Evolutionary conservation across 1,284 basidiomycete species (phyloP), one percentile per base, ranked within the genome.

Genomic region (Boletus calvinii): DNA sequence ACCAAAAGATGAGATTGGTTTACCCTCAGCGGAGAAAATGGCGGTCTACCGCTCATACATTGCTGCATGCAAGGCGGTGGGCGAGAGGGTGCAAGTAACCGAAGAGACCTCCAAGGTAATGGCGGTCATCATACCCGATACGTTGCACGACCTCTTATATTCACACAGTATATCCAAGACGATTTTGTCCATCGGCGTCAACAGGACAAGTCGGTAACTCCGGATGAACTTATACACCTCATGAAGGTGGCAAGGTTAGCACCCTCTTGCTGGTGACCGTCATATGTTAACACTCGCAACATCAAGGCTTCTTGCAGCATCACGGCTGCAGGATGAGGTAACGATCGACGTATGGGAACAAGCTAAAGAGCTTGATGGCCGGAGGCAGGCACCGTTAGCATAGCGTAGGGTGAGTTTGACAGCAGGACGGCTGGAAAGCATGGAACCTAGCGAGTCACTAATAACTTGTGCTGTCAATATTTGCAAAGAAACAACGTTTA

Each of bases 171-270:
- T 57, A 86, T 92, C 29, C 84, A 90, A 73, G 74, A 82, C 7
- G 85, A 90, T 57, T 92, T 90, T 62, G 85, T 91, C 8, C 70
- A 68, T 39, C 76, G 82, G 55, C 73, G 88, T 44, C 78, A 80
- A 62, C 64, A 63, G 59, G 70, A 77, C 53, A 65, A 60, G 18
- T 65, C 67, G 1, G 60, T 81, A 31, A 81, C 83, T 17, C 69
- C 81, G 1, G 81, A 88, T 20, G 79, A 85, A 57, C 72, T 90
- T 40, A 77, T 86, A 47, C 77, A 77, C 46, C 71, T 78, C 52
- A 85, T 90, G 78, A 76, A 77, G 31, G 64, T 87, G 15, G 80
- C 86, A 20, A 82, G 82, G 87, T 87, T 42, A 49, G 75, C 64
- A 29, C 30, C 20, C 35, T 40, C 49, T 53, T 49, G 40, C 41